Evolutionary conservation across 139 green algal genomes (phyloP), one percentile per base, ranked within the genome.

Genomic region (Micractinium sp.): DNA sequence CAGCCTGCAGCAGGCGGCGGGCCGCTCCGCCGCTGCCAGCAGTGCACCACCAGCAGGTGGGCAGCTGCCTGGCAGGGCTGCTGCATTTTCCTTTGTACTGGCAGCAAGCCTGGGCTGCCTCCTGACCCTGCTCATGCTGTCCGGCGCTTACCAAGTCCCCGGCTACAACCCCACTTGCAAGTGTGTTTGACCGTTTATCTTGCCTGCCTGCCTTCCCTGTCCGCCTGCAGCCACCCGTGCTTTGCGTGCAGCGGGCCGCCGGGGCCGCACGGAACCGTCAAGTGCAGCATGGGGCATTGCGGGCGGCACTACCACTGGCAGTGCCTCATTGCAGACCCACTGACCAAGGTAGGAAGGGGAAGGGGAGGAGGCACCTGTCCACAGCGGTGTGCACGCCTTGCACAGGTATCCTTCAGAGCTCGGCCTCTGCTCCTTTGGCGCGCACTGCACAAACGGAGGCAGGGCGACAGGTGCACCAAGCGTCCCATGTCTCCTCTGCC

Each of bases 241-340:
- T 38, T 75, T 35, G 27, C 73, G 15, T 92, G 91, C 81, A 75
- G 91, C 83, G 38, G 41, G 38, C 36, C 71, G 18, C n/a, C 83
- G 56, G 83, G 66, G 13, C 3, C 47, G 16, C n/a, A 73, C 18
- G 89, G 82, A 9, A 85, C 90, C 53, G 27, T 90, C 29, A 94
- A 92, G 85, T 95, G 92, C 90, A 85, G 81, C 41, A 80, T 91
- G 35, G 86, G 75, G 23, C 25, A 76, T 3, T 95, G 92, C 82
- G 82, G 91, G 47, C 87, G 85, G 0, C 88, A 75, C 73, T 95
- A 91, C 74, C 92, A 94, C 53, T 38, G 25, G 20, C 25, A 61
- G 22, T 94, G 91, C 63, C 74, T 87, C 7, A 74, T 66, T 4
- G 53, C 23, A 47, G 86, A 71, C 76, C 91, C 75, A 1, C 86